Base-by-base conservation (phyloP, 2,329 filamentous ascomycete species). In the Bipolaris cookei region DNA sequence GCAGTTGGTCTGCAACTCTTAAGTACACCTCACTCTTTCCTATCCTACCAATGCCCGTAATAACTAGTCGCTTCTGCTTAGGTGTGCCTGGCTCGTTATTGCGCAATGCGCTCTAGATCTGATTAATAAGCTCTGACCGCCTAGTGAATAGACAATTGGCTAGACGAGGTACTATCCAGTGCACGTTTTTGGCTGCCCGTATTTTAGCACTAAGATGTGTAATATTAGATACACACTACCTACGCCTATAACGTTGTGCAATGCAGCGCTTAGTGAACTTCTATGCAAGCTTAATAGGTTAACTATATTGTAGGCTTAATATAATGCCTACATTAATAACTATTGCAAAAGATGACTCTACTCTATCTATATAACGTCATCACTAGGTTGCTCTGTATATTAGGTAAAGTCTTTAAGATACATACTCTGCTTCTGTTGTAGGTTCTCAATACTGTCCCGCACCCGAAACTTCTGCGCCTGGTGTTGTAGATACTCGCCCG, bases 1-100 rank as follows among this genome's bases (percentile, higher is more conserved):
- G 67, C 37, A 68, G 41, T 13, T 59, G 35, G 1, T 69, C 37
- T 6, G 67, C 64, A 16, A 74, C 44, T 41, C 69, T 65, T 3
- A 75, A 47, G 54, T 66, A 70, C n/a, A 74, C 43, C 47, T 76
- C 72, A 44, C 73, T 76, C 55, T 75, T 76, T 3, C 73, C 73
- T 46, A 64, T 35, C 7, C 62, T 71, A 16, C 69, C 73, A 8
- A 73, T 58, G 18, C 70, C 73, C n/a, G 60, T 62, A 30, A 76
- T 67, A 23, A 73, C 67, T n/a, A 72, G 63, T 25, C 56, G 56
- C 41, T 57, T 68, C 21, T 11, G 21, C 20, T 49, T 2, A 1
- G 4, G 5, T 14, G 28, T 35, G 11, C 28, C 30, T 8, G 4
- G 3, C 2, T 23, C 11, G 18, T 23, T n/a, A 6, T 47, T 35